These are phyloP conservation scores for Laburnicola sp. DNA, from an alignment of 2,329 filamentous ascomycete genomes.

Conservation along the genomic window DNA sequence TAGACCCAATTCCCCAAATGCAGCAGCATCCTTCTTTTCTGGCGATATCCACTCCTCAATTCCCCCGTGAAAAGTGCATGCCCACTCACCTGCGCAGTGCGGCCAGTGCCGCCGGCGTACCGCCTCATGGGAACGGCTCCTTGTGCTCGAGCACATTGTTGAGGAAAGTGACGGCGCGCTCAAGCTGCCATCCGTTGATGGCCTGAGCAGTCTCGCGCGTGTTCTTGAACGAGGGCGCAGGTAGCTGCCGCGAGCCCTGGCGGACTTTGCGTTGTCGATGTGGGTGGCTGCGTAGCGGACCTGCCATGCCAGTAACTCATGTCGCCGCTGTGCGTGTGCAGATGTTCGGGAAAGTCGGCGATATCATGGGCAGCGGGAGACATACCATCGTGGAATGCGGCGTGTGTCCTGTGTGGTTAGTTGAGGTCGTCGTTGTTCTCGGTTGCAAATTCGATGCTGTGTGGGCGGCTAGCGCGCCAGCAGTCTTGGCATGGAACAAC, in stretches of 20 bases:
- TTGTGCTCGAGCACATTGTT: slow-evolving; percentile 97
- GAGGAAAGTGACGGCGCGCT: slow-evolving; percentile 93
- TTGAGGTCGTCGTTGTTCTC: slow-evolving; percentile 24
- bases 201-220: slow-evolving; percentile 99
- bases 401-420: slow-evolving; percentile 41
- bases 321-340: slow-evolving; percentile 9
- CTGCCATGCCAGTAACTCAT: slow-evolving; percentile 33
- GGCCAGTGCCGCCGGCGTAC: slow-evolving; percentile 94
- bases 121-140: slow-evolving; percentile 98
- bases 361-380: slow-evolving; percentile 32
- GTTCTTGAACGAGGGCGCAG: slow-evolving; percentile 99
- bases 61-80: slow-evolving; percentile 1
- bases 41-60: neutral
- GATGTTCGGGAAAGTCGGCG: slow-evolving; percentile 6
- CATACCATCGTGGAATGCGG: slow-evolving; percentile 33
- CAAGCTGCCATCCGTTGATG: slow-evolving; percentile 98
- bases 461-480: slow-evolving; percentile 21
- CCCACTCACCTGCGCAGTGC: slow-evolving; percentile 89
- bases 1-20: slow-evolving; percentile 2
- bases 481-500: neutral
- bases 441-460: slow-evolving; percentile 31
- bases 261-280: slow-evolving; percentile 63
- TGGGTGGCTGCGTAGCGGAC: slow-evolving; percentile 45
- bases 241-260: slow-evolving; percentile 97
- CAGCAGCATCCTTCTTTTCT: neutral